phyloP scores from a whole-genome alignment of 805 yeast genomes.

The Teunomyces pallodes region DNA sequence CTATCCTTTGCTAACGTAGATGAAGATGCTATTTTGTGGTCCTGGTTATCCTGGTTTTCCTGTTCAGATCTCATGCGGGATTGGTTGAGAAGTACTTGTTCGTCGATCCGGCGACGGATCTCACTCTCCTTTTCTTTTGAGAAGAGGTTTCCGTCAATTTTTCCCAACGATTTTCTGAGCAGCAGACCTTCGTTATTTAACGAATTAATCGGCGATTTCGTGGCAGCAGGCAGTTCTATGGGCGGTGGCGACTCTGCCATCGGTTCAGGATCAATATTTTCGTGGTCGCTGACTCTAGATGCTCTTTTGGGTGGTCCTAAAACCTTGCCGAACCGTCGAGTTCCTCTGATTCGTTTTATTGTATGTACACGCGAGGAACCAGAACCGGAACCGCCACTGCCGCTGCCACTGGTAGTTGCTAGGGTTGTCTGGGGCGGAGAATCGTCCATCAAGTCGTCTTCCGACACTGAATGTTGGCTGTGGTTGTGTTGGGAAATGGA shows the following conservation, averaged over 20 bases:
- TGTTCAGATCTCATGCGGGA: background rate
- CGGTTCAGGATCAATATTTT: constrained; percentile 1
- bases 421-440: constrained; percentile 9
- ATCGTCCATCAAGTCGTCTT: constrained; percentile 12
- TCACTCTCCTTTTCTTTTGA: constrained; percentile 21
- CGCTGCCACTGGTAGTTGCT: constrained; percentile 8
- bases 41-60: constrained; percentile 2
- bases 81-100: constrained; percentile 15
- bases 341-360: constrained; percentile 29
- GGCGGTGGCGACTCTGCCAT: constrained; percentile 3
- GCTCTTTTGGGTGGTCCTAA: constrained; percentile 55
- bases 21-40: background rate
- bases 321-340: constrained; percentile 35
- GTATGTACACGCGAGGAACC: constrained; percentile 10
- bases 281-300: constrained; percentile 19
- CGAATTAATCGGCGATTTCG: background rate
- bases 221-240: background rate
- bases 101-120: constrained; percentile 23
- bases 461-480: constrained; percentile 11
- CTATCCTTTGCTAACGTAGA: constrained; percentile 5
- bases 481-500: constrained; percentile 10
- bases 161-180: background rate
- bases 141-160: constrained; percentile 3
- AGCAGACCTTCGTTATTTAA: background rate
- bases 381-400: background rate